Percentiles rank a stretch among this genome's conserved stretches.
phyloP scores from a whole-genome alignment of 169 alveolate genomes.

The Perkinsus olseni region DNA sequence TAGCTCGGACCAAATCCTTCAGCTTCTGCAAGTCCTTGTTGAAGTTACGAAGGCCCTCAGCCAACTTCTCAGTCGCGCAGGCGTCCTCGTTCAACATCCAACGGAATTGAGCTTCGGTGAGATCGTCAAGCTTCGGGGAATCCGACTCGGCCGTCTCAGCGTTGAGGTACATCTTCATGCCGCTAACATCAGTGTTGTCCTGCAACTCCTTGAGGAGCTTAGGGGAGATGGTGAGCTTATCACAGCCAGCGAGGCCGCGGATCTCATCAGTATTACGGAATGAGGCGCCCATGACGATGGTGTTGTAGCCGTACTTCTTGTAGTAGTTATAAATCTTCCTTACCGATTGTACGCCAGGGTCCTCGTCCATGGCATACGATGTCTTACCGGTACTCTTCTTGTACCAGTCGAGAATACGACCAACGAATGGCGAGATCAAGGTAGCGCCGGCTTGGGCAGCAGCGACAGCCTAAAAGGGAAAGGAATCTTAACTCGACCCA shows the following conservation, averaged over 20 bases:
- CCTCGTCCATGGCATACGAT: slow-evolving; percentile 34
- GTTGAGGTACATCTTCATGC: background rate
- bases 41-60: slow-evolving; percentile 68
- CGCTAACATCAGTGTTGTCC: background rate
- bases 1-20: slow-evolving; percentile 35
- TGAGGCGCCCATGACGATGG: slow-evolving; percentile 73
- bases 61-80: slow-evolving; percentile 66
- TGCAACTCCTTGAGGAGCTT: slow-evolving; percentile 52
- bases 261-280: slow-evolving; percentile 65
- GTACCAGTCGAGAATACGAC: slow-evolving; percentile 70
- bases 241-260: slow-evolving; percentile 64
- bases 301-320: slow-evolving; percentile 49
- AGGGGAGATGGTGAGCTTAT: slow-evolving; percentile 67
- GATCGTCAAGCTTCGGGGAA: background rate
- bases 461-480: slow-evolving; percentile 61
- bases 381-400: slow-evolving; percentile 34
- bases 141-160: background rate
- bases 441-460: slow-evolving; percentile 70
- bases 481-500: background rate
- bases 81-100: slow-evolving; percentile 57
- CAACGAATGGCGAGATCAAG: slow-evolving; percentile 72
- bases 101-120: slow-evolving; percentile 10
- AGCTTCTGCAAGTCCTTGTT: slow-evolving; percentile 44
- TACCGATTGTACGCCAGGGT: slow-evolving; percentile 69
- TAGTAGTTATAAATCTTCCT: slow-evolving; percentile 54